phyloP scores from a whole-genome alignment of 169 alveolate species.

The Cryptosporidium ryanae region DNA sequence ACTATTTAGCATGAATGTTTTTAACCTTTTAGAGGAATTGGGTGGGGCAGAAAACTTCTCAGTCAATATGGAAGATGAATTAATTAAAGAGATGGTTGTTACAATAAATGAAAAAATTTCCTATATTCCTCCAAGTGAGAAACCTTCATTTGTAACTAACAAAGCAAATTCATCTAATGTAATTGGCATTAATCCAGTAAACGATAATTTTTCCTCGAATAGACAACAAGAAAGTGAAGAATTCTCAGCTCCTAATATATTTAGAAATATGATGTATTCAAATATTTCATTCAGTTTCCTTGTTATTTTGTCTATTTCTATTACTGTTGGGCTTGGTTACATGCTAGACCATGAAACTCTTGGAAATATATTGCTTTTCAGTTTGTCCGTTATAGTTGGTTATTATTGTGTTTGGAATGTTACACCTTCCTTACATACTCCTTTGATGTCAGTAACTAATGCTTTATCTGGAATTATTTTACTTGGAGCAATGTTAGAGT shows the following conservation, averaged over 20 bases:
- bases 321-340: slow-evolving; percentile 76
- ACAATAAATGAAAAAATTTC: slow-evolving; percentile 77
- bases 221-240: neutral
- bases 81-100: slow-evolving; percentile 80
- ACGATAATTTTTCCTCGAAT: neutral
- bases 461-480: slow-evolving; percentile 90
- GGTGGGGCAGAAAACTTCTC: slow-evolving; percentile 83
- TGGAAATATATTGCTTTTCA: slow-evolving; percentile 76
- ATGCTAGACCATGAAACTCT: slow-evolving; percentile 63
- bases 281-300: slow-evolving; percentile 52
- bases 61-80: slow-evolving; percentile 82
- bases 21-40: slow-evolving; percentile 82
- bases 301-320: slow-evolving; percentile 5
- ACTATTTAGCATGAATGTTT: slow-evolving; percentile 86
- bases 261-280: slow-evolving; percentile 25
- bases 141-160: slow-evolving; percentile 75
- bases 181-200: neutral
- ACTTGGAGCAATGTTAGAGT: slow-evolving; percentile 87
- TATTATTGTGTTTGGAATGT: slow-evolving; percentile 90
- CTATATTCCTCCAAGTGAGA: slow-evolving; percentile 75
- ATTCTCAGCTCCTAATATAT: neutral
- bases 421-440: slow-evolving; percentile 93
- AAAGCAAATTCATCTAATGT: neutral
- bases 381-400: slow-evolving; percentile 88
- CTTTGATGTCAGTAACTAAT: slow-evolving; percentile 92